Percentiles rank a stretch among this genome's conserved stretches.
Evolutionary conservation across 345 rosid species (phyloP).

Genomic region (Alliaria petiolata): DNA sequence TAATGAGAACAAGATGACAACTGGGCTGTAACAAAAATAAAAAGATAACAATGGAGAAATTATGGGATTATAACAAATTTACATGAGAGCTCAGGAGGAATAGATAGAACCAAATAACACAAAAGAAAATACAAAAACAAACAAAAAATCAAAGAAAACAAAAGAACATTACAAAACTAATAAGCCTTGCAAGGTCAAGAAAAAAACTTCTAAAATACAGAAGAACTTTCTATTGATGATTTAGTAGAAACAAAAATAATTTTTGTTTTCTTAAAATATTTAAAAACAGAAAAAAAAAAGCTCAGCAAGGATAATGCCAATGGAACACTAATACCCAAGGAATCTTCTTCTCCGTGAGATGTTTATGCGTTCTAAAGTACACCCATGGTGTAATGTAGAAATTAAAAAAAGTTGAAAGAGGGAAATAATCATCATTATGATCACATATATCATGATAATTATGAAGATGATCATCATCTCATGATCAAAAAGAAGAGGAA

Average conservation of each 20-base stretch:
- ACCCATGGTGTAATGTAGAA: slow-evolving; percentile 20
- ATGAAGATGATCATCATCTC: neutral
- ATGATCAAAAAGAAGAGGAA: slow-evolving; percentile 13
- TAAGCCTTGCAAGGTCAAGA: slow-evolving; percentile 78
- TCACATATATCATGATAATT: neutral
- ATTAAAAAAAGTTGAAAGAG: neutral
- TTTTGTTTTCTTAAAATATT: too few species aligned
- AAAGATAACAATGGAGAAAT: too few species aligned
- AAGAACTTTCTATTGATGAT: neutral
- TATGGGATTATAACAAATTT: neutral
- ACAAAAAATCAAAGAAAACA: neutral
- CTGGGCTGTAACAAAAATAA: too few species aligned
- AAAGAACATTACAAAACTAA: neutral
- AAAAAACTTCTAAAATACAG: slow-evolving; percentile 29
- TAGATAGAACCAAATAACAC: neutral
- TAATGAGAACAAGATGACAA: too few species aligned
- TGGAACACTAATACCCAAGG: neutral
- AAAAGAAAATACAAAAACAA: neutral
- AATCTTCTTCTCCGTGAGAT: neutral
- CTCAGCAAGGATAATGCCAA: slow-evolving; percentile 61
- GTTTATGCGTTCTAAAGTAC: neutral
- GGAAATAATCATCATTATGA: neutral
- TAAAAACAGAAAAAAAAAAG: slow-evolving; percentile 24
- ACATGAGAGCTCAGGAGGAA: slow-evolving; percentile 46
- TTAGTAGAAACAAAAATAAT: neutral